These are phyloP conservation scores for Zasmidium angulare DNA, from an alignment of 2,329 filamentous ascomycete genomes.

Conservation along the genomic window DNA sequence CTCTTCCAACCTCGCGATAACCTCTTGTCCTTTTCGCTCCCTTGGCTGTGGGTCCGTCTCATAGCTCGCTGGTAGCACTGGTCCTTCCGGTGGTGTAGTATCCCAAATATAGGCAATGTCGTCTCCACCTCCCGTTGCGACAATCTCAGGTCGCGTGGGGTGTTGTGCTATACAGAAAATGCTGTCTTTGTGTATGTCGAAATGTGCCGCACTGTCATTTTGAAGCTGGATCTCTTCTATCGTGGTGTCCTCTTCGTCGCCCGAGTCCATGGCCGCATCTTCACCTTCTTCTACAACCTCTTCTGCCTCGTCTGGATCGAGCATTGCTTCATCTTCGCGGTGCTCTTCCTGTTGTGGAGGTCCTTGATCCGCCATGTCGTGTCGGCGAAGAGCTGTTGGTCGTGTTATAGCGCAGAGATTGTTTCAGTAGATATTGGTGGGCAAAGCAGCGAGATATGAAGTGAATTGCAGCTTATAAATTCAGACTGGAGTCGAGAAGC, in stretches of 20 bases:
- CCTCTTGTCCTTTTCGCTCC: constrained; percentile 59
- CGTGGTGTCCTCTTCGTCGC: constrained; percentile 59
- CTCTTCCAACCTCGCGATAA: constrained; percentile 76
- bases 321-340: constrained; percentile 65
- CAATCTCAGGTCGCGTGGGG: constrained; percentile 71
- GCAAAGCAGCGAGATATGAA: background rate
- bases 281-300: constrained; percentile 64
- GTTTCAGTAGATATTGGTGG: background rate
- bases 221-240: constrained; percentile 73
- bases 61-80: constrained; percentile 75
- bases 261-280: constrained; percentile 79
- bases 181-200: constrained; percentile 84
- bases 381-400: background rate
- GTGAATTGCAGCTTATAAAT: background rate
- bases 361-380: constrained; percentile 21
- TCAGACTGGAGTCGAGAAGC: background rate
- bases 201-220: constrained; percentile 92
- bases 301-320: constrained; percentile 76
- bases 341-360: constrained; percentile 47
- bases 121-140: constrained; percentile 84
- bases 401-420: background rate
- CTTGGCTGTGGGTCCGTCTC: constrained; percentile 63
- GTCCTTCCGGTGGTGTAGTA: constrained; percentile 59
- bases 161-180: constrained; percentile 96
- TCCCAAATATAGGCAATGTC: constrained; percentile 88